Evolutionary conservation across 306 rosid species (phyloP).

Genomic region (Cucurbita argyrosperma): DNA sequence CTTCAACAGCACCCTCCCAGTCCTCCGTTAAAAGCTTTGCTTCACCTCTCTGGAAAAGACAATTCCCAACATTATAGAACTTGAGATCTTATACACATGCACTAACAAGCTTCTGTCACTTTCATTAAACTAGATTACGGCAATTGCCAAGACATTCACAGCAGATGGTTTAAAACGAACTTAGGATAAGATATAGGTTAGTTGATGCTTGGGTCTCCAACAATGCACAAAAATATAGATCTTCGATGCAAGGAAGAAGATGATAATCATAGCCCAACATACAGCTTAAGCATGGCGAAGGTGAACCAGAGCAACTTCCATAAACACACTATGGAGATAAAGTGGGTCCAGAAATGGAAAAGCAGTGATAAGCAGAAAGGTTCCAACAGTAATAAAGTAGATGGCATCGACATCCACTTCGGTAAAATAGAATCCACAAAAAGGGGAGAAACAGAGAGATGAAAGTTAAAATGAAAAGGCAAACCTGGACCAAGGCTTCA

Average conservation of each 20-base stretch:
- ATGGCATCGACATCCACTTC: neutral
- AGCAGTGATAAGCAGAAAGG: too few species aligned
- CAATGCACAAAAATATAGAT: neutral
- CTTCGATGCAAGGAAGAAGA: neutral
- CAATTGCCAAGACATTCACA: neutral
- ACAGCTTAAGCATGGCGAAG: neutral
- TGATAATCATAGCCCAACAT: neutral
- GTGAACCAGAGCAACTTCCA: neutral
- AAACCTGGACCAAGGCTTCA: constrained; percentile 94
- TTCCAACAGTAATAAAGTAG: neutral
- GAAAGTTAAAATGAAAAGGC: neutral
- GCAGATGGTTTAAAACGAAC: neutral
- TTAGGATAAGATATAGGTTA: neutral
- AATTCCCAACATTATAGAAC: constrained; percentile 4
- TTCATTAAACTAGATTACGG: neutral
- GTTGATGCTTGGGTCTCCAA: neutral
- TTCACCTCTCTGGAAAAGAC: constrained; percentile 75
- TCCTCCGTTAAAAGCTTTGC: constrained; percentile 89
- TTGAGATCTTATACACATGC: neutral
- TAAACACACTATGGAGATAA: neutral
- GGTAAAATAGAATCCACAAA: neutral
- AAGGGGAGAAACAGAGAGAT: neutral
- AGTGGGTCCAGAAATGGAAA: too few species aligned
- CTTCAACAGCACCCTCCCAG: constrained; percentile 97
- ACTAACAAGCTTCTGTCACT: neutral